phyloP scores from a whole-genome alignment of 495 filamentous ascomycete genomes.

The Pseudotulostoma volvatum region DNA sequence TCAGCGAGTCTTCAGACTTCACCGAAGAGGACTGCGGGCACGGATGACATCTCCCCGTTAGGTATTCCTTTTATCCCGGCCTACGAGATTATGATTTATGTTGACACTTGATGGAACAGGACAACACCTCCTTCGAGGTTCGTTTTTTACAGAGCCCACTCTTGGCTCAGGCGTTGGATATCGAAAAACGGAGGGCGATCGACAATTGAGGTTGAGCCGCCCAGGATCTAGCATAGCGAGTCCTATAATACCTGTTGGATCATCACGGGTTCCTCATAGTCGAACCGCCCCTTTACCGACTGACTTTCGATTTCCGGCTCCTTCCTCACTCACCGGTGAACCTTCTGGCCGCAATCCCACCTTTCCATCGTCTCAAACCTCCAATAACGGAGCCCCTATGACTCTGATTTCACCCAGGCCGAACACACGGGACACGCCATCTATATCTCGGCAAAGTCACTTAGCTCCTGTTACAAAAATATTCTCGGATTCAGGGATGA shows the following conservation, averaged over 20 bases:
- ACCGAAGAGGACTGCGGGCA: constrained; percentile 36
- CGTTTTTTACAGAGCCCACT: constrained; percentile 1
- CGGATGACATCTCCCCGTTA: constrained; percentile 24
- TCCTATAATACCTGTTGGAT: constrained; percentile 13
- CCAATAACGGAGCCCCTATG: constrained; percentile 8
- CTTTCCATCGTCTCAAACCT: constrained; percentile 18
- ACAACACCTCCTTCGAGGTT: not conserved
- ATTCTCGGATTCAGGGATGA: constrained; percentile 52
- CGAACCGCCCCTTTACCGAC: constrained; percentile 30
- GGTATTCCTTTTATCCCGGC: constrained; percentile 16
- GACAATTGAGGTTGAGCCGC: constrained; percentile 10
- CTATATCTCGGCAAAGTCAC: constrained; percentile 27
- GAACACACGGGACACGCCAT: constrained; percentile 8
- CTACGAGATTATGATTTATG: not conserved
- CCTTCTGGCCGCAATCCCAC: constrained; percentile 13
- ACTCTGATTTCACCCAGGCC: constrained; percentile 6
- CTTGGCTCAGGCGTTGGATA: constrained; percentile 7
- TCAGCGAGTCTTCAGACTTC: constrained; percentile 72
- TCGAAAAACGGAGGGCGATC: constrained; percentile 19
- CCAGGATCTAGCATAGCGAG: constrained; percentile 14
- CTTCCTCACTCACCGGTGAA: constrained; percentile 21
- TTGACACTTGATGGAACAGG: not conserved
- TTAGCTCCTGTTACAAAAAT: constrained; percentile 49
- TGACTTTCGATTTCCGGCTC: constrained; percentile 55
- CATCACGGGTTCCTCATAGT: constrained; percentile 17